Evolutionary conservation across 192 early-diverging fungal genomes (phyloP), one percentile per base, ranked within the genome.

Genomic region (Podila clonocystis): DNA sequence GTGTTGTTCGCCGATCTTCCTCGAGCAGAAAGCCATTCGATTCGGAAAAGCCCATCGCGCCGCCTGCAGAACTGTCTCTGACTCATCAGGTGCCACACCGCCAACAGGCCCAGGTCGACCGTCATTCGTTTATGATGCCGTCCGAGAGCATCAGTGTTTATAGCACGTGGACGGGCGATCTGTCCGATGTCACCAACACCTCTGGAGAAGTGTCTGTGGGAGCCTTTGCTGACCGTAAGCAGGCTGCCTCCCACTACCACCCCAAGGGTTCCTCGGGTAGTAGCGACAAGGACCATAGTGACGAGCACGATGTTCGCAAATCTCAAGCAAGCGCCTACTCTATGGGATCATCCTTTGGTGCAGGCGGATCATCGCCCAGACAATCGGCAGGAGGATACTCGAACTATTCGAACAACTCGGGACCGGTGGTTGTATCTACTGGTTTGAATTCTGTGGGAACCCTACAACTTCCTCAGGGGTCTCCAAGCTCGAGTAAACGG

Each of bases 41-140:
- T 20, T 26, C 20, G 8, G 52, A 55, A n/a, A 55, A 55, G n/a
- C 24, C 52, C 20, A 55, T 55, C 9, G 52, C 52, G 30, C 59
- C 59, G 19, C 28, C 49, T 4, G 29, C 7, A 50, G 15, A 41
- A 17, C 5, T 49, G 6, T 24, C 63, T 50, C 20, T 65, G 49
- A 26, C 63, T 12, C 17, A 65, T 50, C 45, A 41, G 19, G 4
- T n/a, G n/a, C 28, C 48, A 38, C 64, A 52, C 24, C 67, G 29
- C 2, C 58, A 15, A 20, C 71, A 58, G 20, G 38, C 61, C 12
- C 65, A 72, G 15, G 1, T 73, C 4, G 77, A 73, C 26, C 70
- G 77, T 2, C 77, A 80, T 28, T 80, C 77, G 2, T 80, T 80
- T 17, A 80, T 80, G 70, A 68, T 79, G 76, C 70, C 69, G 8